phyloP scores from a whole-genome alignment of 495 filamentous ascomycete genomes.

The Lophiotrema nucula region DNA sequence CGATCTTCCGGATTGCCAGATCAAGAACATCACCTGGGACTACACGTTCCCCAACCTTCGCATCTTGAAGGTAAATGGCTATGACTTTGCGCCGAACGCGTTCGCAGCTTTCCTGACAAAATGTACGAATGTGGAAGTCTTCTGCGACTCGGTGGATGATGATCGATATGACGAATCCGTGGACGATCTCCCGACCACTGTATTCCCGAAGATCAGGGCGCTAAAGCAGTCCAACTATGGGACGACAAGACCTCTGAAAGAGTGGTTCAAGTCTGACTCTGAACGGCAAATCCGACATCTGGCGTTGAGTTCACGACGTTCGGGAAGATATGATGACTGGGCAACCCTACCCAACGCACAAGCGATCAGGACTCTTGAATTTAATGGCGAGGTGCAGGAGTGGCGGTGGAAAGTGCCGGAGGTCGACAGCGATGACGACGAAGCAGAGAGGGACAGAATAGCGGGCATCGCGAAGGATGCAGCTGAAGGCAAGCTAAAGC shows the following conservation, averaged over 20 bases:
- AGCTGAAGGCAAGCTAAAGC: neutral
- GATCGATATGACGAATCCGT: neutral
- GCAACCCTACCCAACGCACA: neutral
- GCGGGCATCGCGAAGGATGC: neutral
- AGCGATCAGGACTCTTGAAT: conserved; percentile 1
- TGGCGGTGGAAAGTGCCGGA: conserved; percentile 6
- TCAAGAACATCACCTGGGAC: conserved; percentile 21
- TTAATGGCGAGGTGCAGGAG: neutral
- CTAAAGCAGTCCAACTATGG: neutral
- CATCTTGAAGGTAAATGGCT: conserved; percentile 6
- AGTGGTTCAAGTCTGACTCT: conserved; percentile 6
- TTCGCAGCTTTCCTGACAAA: conserved; percentile 2
- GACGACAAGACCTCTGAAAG: neutral
- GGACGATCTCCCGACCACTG: neutral
- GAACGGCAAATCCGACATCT: conserved; percentile 5
- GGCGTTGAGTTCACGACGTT: neutral
- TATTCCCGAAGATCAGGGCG: conserved; percentile 4
- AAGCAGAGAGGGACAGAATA: neutral
- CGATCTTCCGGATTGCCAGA: conserved; percentile 21
- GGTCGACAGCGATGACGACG: neutral
- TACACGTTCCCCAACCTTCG: conserved; percentile 18
- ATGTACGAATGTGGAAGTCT: conserved; percentile 1
- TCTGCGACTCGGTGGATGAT: conserved; percentile 5
- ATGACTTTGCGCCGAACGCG: neutral
- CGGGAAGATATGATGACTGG: neutral